A percentile compares a stretch with the other conserved stretches of the same genome.
Conservation (phyloP, 257 asterid species). For the Plectranthus barbatus region DNA sequence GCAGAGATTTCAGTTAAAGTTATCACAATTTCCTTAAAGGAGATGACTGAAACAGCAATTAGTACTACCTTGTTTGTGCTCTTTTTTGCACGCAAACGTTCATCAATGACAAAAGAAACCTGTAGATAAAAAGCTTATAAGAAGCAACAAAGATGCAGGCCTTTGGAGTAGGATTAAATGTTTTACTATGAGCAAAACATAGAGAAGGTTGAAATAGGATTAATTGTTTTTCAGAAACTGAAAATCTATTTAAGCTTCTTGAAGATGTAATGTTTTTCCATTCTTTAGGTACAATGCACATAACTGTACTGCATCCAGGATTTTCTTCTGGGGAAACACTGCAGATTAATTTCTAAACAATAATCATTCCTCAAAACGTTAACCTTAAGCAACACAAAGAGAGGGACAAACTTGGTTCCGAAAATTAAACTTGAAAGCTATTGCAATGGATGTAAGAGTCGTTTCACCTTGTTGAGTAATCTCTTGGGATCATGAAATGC, state of each 20-base stretch:
- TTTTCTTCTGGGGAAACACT: neutral
- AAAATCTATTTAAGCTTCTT: neutral
- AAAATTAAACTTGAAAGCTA: constrained; percentile 4
- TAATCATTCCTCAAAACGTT: neutral
- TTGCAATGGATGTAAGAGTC: neutral
- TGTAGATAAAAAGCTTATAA: constrained; percentile 16
- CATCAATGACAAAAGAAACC: constrained; percentile 85
- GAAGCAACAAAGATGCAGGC: neutral
- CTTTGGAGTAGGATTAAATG: neutral
- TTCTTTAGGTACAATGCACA: neutral
- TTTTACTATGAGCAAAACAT: too few relatives aligned
- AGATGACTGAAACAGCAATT: neutral
- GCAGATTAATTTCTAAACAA: neutral
- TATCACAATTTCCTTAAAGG: neutral
- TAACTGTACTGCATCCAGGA: neutral
- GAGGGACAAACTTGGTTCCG: neutral
- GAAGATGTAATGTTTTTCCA: neutral
- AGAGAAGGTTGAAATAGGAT: neutral
- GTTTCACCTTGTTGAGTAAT: constrained; percentile 69
- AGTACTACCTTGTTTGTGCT: constrained; percentile 64
- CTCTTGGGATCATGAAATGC: constrained; percentile 94
- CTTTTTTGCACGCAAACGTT: constrained; percentile 68
- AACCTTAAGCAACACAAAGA: constrained; percentile 5
- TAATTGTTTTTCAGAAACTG: neutral
- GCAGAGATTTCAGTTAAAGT: neutral